Percentiles rank a stretch among this genome's conserved stretches.
Evolutionary conservation across 2,329 filamentous ascomycete species (phyloP).

Genomic region (Ophiosphaerella korrae): DNA sequence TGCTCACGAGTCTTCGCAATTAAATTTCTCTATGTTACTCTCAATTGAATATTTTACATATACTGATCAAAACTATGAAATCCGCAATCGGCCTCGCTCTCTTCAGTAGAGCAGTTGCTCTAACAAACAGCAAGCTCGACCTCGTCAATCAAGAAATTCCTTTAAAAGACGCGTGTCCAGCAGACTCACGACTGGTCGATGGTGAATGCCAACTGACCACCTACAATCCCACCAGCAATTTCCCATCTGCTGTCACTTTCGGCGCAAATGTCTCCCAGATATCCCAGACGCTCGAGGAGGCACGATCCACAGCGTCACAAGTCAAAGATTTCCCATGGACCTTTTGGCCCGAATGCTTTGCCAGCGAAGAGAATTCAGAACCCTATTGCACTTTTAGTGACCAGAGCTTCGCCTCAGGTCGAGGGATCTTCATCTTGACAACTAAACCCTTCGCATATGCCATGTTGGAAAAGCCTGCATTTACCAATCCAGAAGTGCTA

Average conservation of each 20-base stretch:
- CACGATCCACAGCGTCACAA: slow-evolving; percentile 24
- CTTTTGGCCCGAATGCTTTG: slow-evolving; percentile 40
- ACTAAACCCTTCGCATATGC: slow-evolving; percentile 31
- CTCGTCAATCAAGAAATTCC: slow-evolving; percentile 26
- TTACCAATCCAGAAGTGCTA: slow-evolving; percentile 25
- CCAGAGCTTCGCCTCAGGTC: slow-evolving; percentile 35
- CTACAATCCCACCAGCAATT: slow-evolving; percentile 6
- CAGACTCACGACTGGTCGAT: slow-evolving; percentile 26
- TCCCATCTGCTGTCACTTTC: slow-evolving; percentile 16
- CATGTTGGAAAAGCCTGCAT: slow-evolving; percentile 38
- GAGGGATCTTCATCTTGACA: slow-evolving; percentile 40
- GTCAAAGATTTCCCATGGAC: slow-evolving; percentile 38
- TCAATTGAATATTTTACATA: neutral
- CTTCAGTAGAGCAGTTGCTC: slow-evolving; percentile 27
- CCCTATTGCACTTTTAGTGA: slow-evolving; percentile 40
- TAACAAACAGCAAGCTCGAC: slow-evolving; percentile 26
- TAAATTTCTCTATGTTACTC: neutral
- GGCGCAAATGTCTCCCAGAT: slow-evolving; percentile 26
- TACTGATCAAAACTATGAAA: slow-evolving; percentile 23
- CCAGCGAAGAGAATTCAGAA: slow-evolving; percentile 28
- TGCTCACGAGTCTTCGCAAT: neutral
- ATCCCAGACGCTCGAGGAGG: slow-evolving; percentile 22
- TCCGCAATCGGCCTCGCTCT: slow-evolving; percentile 23
- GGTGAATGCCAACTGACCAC: slow-evolving; percentile 28
- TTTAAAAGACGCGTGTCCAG: slow-evolving; percentile 31